Conservation (phyloP, 1,284 basidiomycete species). For the Ceratobasidium sp. region DNA sequence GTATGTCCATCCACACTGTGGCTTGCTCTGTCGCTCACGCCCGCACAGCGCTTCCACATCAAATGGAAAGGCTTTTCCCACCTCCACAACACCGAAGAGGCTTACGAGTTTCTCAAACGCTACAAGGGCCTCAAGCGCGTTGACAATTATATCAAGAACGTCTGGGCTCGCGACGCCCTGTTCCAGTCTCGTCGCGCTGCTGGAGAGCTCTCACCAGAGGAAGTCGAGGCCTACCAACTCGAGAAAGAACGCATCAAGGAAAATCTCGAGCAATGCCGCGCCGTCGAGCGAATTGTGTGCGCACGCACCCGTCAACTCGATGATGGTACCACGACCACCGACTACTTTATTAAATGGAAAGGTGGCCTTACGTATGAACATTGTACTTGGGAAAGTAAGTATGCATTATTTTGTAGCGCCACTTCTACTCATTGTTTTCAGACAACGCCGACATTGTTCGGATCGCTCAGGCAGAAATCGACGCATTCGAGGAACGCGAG, state of each 20-base stretch:
- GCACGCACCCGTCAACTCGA: constrained; percentile 73
- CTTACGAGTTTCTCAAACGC: constrained; percentile 92
- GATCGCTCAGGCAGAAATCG: constrained; percentile 79
- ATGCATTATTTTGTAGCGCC: not conserved
- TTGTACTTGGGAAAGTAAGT: constrained; percentile 92
- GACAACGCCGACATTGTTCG: constrained; percentile 75
- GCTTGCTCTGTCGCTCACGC: constrained; percentile 10
- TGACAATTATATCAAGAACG: constrained; percentile 97
- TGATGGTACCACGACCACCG: constrained; percentile 67
- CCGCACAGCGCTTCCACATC: constrained; percentile 86
- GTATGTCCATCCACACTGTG: constrained; percentile 59
- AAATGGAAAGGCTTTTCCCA: constrained; percentile 97
- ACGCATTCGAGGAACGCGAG: constrained; percentile 82
- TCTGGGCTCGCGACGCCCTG: constrained; percentile 64
- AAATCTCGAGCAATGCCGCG: constrained; percentile 89
- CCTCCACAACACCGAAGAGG: constrained; percentile 96
- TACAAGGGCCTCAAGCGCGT: constrained; percentile 96
- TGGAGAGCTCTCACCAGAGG: constrained; percentile 83
- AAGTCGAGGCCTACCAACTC: constrained; percentile 87
- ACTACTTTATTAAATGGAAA: constrained; percentile 99
- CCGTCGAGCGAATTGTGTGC: constrained; percentile 90
- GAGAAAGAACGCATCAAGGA: constrained; percentile 92
- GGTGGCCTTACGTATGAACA: constrained; percentile 90
- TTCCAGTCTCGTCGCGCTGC: constrained; percentile 78
- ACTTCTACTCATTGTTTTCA: constrained; percentile 42